Conservation (phyloP, 176 grass and related monocot species). For the Aegilops speltoides region DNA sequence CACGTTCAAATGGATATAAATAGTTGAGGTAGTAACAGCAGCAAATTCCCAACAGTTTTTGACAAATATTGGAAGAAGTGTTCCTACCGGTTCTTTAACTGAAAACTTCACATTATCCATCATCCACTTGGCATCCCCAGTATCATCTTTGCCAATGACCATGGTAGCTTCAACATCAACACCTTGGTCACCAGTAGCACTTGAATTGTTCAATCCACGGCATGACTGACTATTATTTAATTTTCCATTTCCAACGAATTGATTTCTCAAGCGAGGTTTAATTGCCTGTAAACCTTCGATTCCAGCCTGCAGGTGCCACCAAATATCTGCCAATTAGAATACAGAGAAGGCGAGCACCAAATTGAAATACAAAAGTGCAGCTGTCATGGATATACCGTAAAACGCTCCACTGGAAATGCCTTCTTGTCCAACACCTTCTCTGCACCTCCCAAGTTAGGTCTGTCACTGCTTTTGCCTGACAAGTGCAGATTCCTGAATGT, state of each 20-base stretch:
- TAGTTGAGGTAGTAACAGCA: constrained; percentile 17
- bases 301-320: constrained; percentile 58
- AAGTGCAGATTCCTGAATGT: constrained; percentile 84
- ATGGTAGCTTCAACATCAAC: constrained; percentile 83
- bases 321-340: constrained; percentile 25
- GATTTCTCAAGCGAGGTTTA: constrained; percentile 63
- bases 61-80: constrained; percentile 17
- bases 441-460: constrained; percentile 37
- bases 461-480: constrained; percentile 72
- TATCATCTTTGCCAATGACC: constrained; percentile 57
- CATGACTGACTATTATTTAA: constrained; percentile 37
- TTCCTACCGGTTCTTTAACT: constrained; percentile 82
- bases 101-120: constrained; percentile 97
- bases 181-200: constrained; percentile 54
- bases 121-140: constrained; percentile 72
- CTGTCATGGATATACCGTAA: constrained; percentile 54
- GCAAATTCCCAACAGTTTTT: constrained; percentile 15
- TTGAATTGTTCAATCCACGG: constrained; percentile 17
- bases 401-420: constrained; percentile 73
- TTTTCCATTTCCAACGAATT: constrained; percentile 34
- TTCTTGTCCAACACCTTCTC: constrained; percentile 36
- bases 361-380: constrained; percentile 11
- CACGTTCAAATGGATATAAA: constrained; percentile 17
- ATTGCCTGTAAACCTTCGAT: constrained; percentile 92
- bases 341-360: neutral